These are phyloP conservation scores for Cutaneotrichosporon cavernicola DNA, from an alignment of 1,284 basidiomycete genomes.

Conservation along the genomic window DNA sequence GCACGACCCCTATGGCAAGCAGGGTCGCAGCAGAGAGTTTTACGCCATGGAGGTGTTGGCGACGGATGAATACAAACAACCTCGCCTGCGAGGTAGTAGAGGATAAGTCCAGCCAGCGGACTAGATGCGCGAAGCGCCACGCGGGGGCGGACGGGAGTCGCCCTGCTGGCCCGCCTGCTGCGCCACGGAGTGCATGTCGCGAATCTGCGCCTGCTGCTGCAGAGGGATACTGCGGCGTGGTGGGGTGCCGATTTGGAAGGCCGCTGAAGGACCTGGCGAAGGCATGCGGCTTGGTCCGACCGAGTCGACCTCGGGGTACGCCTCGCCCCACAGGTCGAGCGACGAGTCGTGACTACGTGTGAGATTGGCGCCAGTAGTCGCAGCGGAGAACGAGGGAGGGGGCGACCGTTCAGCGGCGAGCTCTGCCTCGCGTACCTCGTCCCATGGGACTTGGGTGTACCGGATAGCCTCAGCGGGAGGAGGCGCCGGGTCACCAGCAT, in stretches of 20 bases:
- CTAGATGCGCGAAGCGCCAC: conserved; percentile 5
- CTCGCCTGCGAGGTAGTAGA: conserved; percentile 9
- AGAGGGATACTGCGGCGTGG: conserved; percentile 9
- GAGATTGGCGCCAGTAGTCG: conserved; percentile 36
- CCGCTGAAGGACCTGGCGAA: conserved; percentile 16
- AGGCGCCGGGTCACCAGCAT: conserved; percentile 61
- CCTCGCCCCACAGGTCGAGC: conserved; percentile 47
- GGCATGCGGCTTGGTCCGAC: conserved; percentile 27
- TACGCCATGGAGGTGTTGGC: neutral
- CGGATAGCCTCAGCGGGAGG: conserved; percentile 58
- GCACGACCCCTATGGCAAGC: conserved; percentile 6
- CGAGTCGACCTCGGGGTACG: conserved; percentile 25
- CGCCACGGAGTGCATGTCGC: conserved; percentile 6
- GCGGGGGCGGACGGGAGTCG: conserved; percentile 2
- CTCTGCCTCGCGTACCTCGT: conserved; percentile 59
- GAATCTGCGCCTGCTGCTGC: conserved; percentile 4
- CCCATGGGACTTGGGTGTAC: conserved; percentile 72
- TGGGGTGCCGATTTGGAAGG: conserved; percentile 15
- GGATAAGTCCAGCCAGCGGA: neutral
- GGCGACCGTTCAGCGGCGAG: conserved; percentile 34
- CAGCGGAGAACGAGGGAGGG: conserved; percentile 47
- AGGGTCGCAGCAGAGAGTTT: neutral
- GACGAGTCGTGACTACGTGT: conserved; percentile 42
- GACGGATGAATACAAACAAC: conserved; percentile 3
- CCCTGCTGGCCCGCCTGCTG: conserved; percentile 13